phyloP scores from a whole-genome alignment of 768 basidiomycete species.

The Strobilomyces dryophilus region DNA sequence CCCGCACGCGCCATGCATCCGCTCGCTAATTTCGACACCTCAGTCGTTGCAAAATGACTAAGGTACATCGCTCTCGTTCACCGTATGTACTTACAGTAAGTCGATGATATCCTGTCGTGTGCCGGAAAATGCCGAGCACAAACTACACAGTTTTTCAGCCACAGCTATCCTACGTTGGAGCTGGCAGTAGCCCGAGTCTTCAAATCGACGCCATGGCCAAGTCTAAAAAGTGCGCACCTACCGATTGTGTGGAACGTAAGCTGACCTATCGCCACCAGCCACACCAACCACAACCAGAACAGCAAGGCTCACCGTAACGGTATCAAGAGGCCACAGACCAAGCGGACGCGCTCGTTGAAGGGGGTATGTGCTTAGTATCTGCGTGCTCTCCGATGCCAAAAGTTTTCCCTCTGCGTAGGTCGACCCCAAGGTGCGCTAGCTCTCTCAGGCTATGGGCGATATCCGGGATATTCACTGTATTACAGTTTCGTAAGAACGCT shows the following conservation, averaged over 20 bases:
- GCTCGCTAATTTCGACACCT: no score
- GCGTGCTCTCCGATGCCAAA: background rate
- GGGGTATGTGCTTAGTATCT: conserved; percentile 63
- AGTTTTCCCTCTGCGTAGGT: conserved; percentile 42
- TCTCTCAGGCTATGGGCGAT: background rate
- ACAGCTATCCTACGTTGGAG: conserved; percentile 13
- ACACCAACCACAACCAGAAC: conserved; percentile 95
- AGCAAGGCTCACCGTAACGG: conserved; percentile 98
- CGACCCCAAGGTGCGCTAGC: conserved; percentile 64
- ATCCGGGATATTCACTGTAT: background rate
- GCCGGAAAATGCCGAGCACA: conserved; percentile 19
- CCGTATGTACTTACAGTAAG: no score
- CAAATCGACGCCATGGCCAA: conserved; percentile 72
- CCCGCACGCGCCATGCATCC: no score
- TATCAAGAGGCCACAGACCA: conserved; percentile 77
- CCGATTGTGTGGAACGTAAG: conserved; percentile 2
- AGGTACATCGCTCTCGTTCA: no score
- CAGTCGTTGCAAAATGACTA: no score
- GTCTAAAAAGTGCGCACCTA: conserved; percentile 82
- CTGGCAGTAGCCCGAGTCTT: background rate
- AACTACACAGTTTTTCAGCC: conserved; percentile 35
- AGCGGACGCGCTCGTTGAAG: conserved; percentile 76
- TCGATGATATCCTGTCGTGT: no score
- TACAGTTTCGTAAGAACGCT: conserved; percentile 82
- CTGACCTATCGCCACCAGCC: conserved; percentile 46